Conservation (phyloP, 805 yeast species). For the Wickerhamomyces canadensis region DNA sequence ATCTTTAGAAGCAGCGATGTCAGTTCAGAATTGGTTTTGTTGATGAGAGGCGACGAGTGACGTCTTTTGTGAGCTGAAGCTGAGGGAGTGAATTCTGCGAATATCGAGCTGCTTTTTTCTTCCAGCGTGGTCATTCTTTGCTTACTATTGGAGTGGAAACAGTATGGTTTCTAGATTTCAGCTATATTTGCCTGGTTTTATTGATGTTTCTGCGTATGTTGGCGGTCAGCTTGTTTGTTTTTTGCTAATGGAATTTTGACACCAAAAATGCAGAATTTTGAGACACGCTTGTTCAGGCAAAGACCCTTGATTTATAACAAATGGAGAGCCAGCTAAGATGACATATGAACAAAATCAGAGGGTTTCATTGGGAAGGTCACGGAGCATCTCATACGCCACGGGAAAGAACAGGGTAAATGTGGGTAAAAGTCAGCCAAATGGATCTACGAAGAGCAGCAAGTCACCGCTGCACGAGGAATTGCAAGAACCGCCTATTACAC, state of each 20-base stretch:
- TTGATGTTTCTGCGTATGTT: too few species aligned
- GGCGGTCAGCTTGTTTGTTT: too few species aligned
- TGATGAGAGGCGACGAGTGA: conserved; percentile 1
- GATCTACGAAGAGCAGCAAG: background rate
- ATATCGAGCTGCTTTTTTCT: background rate
- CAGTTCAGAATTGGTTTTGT: conserved; percentile 28
- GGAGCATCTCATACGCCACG: conserved; percentile 1
- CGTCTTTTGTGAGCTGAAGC: conserved; percentile 1
- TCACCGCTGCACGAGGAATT: conserved; percentile 1
- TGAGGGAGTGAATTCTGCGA: conserved; percentile 3
- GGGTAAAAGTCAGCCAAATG: background rate
- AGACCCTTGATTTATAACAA: background rate
- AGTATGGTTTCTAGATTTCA: too few species aligned
- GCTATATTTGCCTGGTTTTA: too few species aligned
- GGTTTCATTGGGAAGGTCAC: conserved; percentile 1
- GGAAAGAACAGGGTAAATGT: background rate
- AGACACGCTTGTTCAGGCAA: too few species aligned
- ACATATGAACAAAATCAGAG: background rate
- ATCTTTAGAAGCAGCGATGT: conserved; percentile 38
- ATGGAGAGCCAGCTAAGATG: background rate
- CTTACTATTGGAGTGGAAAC: too few species aligned
- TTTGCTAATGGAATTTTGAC: too few species aligned
- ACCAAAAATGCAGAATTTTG: too few species aligned
- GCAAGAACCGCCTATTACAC: background rate
- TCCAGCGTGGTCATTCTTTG: background rate